A percentile compares a stretch with the other conserved stretches of the same genome.
These are phyloP conservation scores for Apiospora saccharicola DNA, from an alignment of 2,329 filamentous ascomycete genomes.

Conservation along the genomic window DNA sequence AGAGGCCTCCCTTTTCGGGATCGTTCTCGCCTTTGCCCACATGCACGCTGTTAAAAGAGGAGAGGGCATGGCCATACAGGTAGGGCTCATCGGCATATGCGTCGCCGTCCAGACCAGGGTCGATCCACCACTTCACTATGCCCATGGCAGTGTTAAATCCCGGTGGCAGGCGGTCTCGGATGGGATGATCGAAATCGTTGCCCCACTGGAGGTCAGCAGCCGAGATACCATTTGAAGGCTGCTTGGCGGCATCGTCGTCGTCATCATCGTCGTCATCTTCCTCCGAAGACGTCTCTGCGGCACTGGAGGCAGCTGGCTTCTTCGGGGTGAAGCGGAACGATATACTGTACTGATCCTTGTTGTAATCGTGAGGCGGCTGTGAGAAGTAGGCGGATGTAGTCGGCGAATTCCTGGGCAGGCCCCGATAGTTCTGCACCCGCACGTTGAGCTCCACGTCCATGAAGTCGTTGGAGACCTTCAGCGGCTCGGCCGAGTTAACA, in stretches of 20 bases:
- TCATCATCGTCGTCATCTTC: conserved; percentile 27
- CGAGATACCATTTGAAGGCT: conserved; percentile 58
- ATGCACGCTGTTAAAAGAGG: conserved; percentile 79
- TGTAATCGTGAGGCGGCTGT: conserved; percentile 68
- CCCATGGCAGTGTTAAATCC: conserved; percentile 86
- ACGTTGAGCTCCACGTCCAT: conserved; percentile 76
- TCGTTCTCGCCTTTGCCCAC: conserved; percentile 65
- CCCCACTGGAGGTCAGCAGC: conserved; percentile 85
- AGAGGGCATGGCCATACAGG: conserved; percentile 82
- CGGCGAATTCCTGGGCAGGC: conserved; percentile 77
- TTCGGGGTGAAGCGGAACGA: conserved; percentile 81
- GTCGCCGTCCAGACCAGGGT: conserved; percentile 90
- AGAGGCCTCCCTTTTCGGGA: conserved; percentile 57
- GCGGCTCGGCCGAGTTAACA: conserved; percentile 73
- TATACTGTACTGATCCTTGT: conserved; percentile 84
- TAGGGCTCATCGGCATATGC: conserved; percentile 87
- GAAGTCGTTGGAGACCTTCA: conserved; percentile 68
- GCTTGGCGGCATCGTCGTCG: conserved; percentile 28
- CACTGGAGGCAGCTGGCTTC: conserved; percentile 35
- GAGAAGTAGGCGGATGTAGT: conserved; percentile 80
- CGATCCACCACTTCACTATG: conserved; percentile 88
- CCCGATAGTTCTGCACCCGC: conserved; percentile 71
- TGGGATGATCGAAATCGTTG: conserved; percentile 93
- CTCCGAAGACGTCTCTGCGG: conserved; percentile 20
- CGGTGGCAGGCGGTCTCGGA: conserved; percentile 83